A percentile compares a stretch with the other conserved stretches of the same genome.
phyloP scores from a whole-genome alignment of 1,139 yeast species.

The Pneumocystis jirovecii region DNA sequence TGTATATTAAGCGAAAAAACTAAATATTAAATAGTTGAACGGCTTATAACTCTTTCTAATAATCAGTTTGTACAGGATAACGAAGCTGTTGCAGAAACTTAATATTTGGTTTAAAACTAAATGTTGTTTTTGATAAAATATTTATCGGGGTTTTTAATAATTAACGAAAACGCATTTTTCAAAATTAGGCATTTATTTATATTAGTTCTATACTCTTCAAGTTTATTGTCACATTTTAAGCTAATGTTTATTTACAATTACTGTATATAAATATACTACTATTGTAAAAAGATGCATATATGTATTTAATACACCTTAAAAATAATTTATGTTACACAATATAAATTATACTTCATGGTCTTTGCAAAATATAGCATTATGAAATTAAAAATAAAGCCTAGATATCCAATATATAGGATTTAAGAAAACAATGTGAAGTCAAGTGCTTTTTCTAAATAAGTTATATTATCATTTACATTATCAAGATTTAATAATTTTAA shows the following conservation, averaged over 20 bases:
- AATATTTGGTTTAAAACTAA: background rate
- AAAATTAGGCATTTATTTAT: background rate
- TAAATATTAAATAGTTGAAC: background rate
- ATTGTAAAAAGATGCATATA: background rate
- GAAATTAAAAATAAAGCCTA: background rate
- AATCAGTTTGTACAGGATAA: background rate
- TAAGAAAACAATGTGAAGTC: background rate
- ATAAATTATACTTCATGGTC: background rate
- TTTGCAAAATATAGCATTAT: no score
- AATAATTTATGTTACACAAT: background rate
- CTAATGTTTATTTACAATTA: background rate
- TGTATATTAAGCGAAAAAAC: no score
- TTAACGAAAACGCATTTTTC: background rate
- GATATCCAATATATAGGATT: background rate
- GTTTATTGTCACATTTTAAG: background rate
- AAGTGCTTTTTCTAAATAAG: background rate
- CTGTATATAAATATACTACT: background rate
- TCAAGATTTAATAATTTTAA: background rate
- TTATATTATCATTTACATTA: background rate
- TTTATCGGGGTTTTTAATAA: background rate
- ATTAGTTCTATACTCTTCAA: background rate
- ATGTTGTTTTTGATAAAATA: no score
- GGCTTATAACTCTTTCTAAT: background rate
- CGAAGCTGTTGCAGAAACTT: background rate
- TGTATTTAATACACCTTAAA: background rate